Base-by-base conservation (phyloP, 495 filamentous ascomycete genomes). In the Neurospora sp. region DNA sequence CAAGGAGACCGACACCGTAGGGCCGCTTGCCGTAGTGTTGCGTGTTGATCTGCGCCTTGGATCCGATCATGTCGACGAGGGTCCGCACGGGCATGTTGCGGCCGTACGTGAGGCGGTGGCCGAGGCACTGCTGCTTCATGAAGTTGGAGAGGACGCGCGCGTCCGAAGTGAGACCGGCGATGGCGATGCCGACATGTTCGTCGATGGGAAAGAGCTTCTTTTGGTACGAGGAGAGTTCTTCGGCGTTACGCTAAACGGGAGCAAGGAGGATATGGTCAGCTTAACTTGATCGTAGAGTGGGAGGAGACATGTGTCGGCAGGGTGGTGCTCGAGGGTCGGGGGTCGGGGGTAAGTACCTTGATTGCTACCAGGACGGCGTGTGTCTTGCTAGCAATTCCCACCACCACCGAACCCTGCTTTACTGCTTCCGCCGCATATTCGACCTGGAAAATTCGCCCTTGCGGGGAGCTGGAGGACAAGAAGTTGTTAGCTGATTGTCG, bases 81-180 rank as follows among this genome's bases (percentile, higher is more conserved):
- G 92, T 91, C 80, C 93, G 89, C 80, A 98, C 85, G 18, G 92
- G 92, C 78, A 99, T 94, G 72, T 94, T 89, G 70, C 96, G 95
- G 84, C 91, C 94, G 88, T 97, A 98, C 72, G 94, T 96, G 79
- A 99, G 92, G 79, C 93, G 93, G 73, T 93, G 94, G 80, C 93
- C 92, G 77, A 99, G 93, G 70, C 92, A 96, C 84, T 98, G 96
- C 84, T 97, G 93, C 86, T 98, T 98, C 96, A 99, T 98, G 88
- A 97, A 98, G 89, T 98, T 98, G 86, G 94, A 97, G 78, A 99
- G 94, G 79, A 99, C 96, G 77, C 96, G 94, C 81, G 96, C 96
- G 85, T 99, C 96, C 75, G 96, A 97, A 72, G 96, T 95, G 73
- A 99, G 93, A 75, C 96, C 96, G 78, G 96, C 96, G 81, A 99